A percentile compares a stretch with the other conserved stretches of the same genome.
phyloP scores from a whole-genome alignment of 345 rosid species.

The Arabidopsis suecica region DNA sequence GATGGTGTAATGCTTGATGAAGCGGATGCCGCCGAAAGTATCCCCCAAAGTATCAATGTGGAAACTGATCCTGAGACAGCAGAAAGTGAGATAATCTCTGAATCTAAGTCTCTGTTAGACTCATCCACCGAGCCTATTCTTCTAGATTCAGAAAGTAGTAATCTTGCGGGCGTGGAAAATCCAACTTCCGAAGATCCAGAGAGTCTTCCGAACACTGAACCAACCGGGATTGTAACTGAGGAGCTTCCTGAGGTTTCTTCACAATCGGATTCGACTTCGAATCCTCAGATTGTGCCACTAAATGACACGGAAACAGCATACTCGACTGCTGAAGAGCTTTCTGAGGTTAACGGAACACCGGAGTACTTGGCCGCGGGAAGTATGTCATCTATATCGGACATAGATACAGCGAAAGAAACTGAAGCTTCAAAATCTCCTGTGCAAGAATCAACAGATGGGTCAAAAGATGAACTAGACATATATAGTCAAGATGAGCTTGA shows the following conservation, averaged over 20 bases:
- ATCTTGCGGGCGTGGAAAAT: conserved; percentile 38
- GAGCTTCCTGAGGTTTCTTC: conserved; percentile 6
- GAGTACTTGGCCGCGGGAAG: conserved; percentile 43
- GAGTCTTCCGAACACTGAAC: conserved; percentile 43
- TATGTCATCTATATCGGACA: conserved; percentile 50
- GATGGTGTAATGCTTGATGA: conserved; percentile 43
- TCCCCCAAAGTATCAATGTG: conserved; percentile 42
- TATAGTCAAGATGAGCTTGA: conserved; percentile 45
- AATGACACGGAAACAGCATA: conserved; percentile 37
- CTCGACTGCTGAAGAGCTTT: conserved; percentile 48
- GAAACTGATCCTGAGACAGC: conserved; percentile 43
- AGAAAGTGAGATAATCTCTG: conserved; percentile 38
- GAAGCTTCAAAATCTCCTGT: conserved; percentile 45
- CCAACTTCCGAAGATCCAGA: conserved; percentile 48
- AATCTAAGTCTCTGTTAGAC: conserved; percentile 39
- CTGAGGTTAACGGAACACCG: conserved; percentile 43
- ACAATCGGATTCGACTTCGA: no score
- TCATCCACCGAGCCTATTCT: conserved; percentile 51
- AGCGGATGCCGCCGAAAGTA: conserved; percentile 40
- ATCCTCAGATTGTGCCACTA: conserved; percentile 18
- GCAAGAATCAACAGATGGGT: conserved; percentile 48
- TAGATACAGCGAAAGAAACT: conserved; percentile 45
- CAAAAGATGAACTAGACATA: conserved; percentile 44
- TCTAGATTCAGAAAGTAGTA: conserved; percentile 44
- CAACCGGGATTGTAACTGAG: conserved; percentile 40